Conservation (phyloP, 768 basidiomycete genomes). For the Leucosporidium scottii region DNA sequence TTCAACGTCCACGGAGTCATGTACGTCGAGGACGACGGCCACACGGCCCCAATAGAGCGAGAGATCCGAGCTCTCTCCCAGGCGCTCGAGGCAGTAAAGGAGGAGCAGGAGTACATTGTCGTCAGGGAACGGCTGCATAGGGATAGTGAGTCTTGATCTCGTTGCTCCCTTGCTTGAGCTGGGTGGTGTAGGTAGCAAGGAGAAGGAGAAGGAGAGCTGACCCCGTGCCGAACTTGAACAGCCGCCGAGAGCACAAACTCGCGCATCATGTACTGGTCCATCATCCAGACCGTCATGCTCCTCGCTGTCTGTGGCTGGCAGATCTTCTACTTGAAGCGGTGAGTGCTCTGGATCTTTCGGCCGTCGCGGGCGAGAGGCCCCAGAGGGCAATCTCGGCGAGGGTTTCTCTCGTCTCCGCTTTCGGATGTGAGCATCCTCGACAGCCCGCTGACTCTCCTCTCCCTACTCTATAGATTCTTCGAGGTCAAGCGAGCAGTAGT, state of each 20-base stretch:
- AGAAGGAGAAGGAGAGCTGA: background rate
- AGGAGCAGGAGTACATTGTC: constrained; percentile 98
- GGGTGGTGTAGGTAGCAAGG: background rate
- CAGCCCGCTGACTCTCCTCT: too few relatives aligned
- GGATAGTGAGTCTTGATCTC: constrained; percentile 65
- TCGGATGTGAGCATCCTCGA: background rate
- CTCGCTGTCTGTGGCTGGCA: constrained; percentile 94
- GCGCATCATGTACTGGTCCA: constrained; percentile 98
- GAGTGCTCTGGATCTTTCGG: background rate
- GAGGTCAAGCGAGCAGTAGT: constrained; percentile 38
- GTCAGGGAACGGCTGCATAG: constrained; percentile 86
- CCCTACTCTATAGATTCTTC: constrained; percentile 22
- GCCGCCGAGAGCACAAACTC: constrained; percentile 57
- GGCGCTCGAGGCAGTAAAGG: constrained; percentile 81
- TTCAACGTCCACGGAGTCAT: constrained; percentile 98
- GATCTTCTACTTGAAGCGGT: constrained; percentile 81
- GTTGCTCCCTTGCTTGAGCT: background rate
- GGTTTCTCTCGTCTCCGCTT: background rate
- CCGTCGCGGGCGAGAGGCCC: background rate
- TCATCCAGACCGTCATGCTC: constrained; percentile 77
- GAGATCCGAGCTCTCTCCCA: constrained; percentile 81
- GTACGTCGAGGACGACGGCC: constrained; percentile 77
- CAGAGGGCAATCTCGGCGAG: background rate
- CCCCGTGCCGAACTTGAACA: constrained; percentile 21
- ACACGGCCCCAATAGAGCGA: constrained; percentile 87